These are phyloP conservation scores for Pyrenochaeta sp. DNA, from an alignment of 2,329 filamentous ascomycete genomes.

Conservation along the genomic window DNA sequence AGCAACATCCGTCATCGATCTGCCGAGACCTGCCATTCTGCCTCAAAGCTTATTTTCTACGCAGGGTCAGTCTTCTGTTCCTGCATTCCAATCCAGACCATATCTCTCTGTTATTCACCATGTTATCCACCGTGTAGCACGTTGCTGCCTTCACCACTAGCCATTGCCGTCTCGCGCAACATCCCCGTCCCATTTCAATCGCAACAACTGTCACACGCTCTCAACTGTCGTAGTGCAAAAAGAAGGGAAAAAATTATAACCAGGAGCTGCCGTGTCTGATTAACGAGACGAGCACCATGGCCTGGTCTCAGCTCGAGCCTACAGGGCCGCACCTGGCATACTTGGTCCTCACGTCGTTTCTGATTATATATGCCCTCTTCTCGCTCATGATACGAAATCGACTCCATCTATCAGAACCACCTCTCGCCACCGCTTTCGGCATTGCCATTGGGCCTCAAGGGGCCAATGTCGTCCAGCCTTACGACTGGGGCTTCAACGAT, in stretches of 20 bases:
- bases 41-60: slow-evolving; percentile 5
- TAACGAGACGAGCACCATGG: slow-evolving; percentile 29
- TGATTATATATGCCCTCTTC: slow-evolving; percentile 58
- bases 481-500: slow-evolving; percentile 54
- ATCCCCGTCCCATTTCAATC: neutral
- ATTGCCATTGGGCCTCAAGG: slow-evolving; percentile 55
- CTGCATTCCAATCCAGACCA: neutral
- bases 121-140: neutral
- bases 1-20: slow-evolving; percentile 21
- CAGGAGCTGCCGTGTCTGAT: neutral
- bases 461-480: slow-evolving; percentile 51
- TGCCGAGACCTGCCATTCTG: slow-evolving; percentile 3
- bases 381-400: slow-evolving; percentile 57
- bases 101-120: neutral
- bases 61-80: neutral
- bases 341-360: slow-evolving; percentile 54
- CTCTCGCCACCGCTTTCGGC: slow-evolving; percentile 57
- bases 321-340: slow-evolving; percentile 58
- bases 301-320: slow-evolving; percentile 57
- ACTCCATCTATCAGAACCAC: slow-evolving; percentile 59
- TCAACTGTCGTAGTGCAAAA: neutral
- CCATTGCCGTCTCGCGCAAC: neutral
- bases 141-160: neutral
- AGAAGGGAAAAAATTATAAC: neutral
- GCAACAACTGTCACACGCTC: neutral